phyloP scores from a whole-genome alignment of 768 basidiomycete species.

The Psilocybe azurescens region DNA sequence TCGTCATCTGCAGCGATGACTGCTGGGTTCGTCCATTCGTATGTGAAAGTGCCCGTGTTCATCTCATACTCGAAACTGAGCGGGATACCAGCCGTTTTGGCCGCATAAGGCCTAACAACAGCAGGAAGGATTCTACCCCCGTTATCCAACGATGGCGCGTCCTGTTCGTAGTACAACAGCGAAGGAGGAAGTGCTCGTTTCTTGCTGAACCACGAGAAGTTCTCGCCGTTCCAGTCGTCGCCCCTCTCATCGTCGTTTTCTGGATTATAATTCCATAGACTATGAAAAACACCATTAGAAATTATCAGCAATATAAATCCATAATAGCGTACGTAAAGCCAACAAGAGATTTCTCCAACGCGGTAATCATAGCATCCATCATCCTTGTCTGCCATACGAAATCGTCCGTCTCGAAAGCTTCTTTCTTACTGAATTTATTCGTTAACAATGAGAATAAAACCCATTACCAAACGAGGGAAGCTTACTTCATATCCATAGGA shows the following conservation, averaged over 20 bases:
- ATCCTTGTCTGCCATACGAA: slow-evolving; percentile 86
- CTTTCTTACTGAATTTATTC: slow-evolving; percentile 53
- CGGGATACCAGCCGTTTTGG: slow-evolving; percentile 89
- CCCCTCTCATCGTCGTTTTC: slow-evolving; percentile 78
- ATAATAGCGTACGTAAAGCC: slow-evolving; percentile 57
- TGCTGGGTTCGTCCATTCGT: slow-evolving; percentile 61
- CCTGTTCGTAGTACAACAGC: slow-evolving; percentile 62
- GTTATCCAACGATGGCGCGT: slow-evolving; percentile 75
- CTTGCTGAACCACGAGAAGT: slow-evolving; percentile 92
- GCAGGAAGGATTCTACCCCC: slow-evolving; percentile 80
- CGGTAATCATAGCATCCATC: slow-evolving; percentile 95
- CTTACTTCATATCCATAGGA: slow-evolving; percentile 97
- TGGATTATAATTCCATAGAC: slow-evolving; percentile 96
- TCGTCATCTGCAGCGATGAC: background rate
- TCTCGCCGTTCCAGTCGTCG: slow-evolving; percentile 96
- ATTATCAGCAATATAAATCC: too few species aligned
- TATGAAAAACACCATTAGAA: slow-evolving; percentile 30
- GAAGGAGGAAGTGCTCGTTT: slow-evolving; percentile 60
- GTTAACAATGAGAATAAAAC: background rate
- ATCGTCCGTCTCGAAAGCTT: slow-evolving; percentile 74
- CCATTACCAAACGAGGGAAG: slow-evolving; percentile 9
- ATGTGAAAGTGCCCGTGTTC: slow-evolving; percentile 69
- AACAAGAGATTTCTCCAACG: slow-evolving; percentile 73
- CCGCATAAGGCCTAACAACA: slow-evolving; percentile 89
- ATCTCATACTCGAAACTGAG: slow-evolving; percentile 76